Percentiles rank a stretch among this genome's conserved stretches.
Evolutionary conservation across 148 eudicot genomes (phyloP).

Genomic region (Rhododendron vialii): DNA sequence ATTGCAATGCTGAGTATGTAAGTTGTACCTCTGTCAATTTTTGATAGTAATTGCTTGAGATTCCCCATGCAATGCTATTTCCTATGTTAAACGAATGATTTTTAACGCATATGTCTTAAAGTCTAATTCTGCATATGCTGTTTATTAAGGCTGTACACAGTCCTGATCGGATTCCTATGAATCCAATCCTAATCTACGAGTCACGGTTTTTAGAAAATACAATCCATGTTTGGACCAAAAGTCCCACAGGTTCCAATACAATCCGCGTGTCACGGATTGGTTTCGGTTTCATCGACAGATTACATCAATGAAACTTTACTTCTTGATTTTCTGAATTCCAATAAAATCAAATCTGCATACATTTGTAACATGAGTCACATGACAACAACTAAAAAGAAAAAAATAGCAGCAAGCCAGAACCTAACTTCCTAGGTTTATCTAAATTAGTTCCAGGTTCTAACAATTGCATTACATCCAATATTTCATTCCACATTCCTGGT

Average conservation of each 20-base stretch:
- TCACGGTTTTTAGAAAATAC: not conserved
- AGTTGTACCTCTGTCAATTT: not conserved
- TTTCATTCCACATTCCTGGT: not conserved
- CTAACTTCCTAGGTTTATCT: not conserved
- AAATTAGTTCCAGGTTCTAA: not conserved
- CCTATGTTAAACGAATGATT: no score
- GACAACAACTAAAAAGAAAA: no score
- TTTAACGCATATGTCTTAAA: not conserved
- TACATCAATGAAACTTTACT: not conserved
- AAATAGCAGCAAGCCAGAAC: not conserved
- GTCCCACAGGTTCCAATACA: not conserved
- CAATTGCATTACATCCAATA: not conserved
- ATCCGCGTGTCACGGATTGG: not conserved
- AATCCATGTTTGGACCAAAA: not conserved
- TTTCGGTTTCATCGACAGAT: not conserved
- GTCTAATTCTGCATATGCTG: not conserved
- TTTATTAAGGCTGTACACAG: not conserved
- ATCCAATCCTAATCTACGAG: not conserved
- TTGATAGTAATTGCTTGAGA: not conserved
- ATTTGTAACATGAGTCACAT: not conserved
- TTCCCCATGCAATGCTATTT: not conserved
- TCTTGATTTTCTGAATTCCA: not conserved
- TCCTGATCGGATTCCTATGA: not conserved
- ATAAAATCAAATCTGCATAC: not conserved
- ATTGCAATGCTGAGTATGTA: not conserved